Percentiles rank a stretch among this genome's conserved stretches.
These are phyloP conservation scores for Neurospora sp. DNA, from an alignment of 495 filamentous ascomycete species.

Conservation along the genomic window DNA sequence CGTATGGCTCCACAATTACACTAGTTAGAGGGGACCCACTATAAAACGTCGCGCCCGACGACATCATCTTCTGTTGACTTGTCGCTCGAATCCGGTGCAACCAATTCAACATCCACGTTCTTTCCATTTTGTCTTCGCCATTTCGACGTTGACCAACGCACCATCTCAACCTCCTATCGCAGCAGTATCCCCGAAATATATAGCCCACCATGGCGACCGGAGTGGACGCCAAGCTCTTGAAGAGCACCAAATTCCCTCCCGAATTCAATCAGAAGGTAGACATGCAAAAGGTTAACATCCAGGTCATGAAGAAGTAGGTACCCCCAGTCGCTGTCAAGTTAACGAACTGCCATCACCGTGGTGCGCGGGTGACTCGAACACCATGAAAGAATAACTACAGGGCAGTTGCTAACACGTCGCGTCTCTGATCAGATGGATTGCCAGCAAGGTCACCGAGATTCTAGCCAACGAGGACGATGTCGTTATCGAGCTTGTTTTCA, in stretches of 20 bases:
- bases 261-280: slow-evolving; percentile 96
- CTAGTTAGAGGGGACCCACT: slow-evolving; percentile 1
- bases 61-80: slow-evolving; percentile 2
- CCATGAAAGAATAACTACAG: not conserved
- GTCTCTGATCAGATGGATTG: slow-evolving; percentile 66
- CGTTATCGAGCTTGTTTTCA: slow-evolving; percentile 85
- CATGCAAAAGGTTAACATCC: slow-evolving; percentile 91
- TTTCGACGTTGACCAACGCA: not conserved
- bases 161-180: not conserved
- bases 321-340: not conserved
- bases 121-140: not conserved
- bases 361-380: not conserved
- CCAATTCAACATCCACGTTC: not conserved
- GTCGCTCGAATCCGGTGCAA: not conserved
- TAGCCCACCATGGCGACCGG: slow-evolving; percentile 50
- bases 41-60: slow-evolving; percentile 3
- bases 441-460: slow-evolving; percentile 73
- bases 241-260: slow-evolving; percentile 83
- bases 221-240: slow-evolving; percentile 78
- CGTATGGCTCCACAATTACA: slow-evolving; percentile 2
- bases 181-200: not conserved
- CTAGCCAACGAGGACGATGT: slow-evolving; percentile 89
- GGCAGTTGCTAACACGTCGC: slow-evolving; percentile 4
- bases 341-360: not conserved
- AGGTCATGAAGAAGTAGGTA: slow-evolving; percentile 90